Evolutionary conservation across 352 stramenopile species (phyloP).

Genomic region (Globisporangium paddicum): DNA sequence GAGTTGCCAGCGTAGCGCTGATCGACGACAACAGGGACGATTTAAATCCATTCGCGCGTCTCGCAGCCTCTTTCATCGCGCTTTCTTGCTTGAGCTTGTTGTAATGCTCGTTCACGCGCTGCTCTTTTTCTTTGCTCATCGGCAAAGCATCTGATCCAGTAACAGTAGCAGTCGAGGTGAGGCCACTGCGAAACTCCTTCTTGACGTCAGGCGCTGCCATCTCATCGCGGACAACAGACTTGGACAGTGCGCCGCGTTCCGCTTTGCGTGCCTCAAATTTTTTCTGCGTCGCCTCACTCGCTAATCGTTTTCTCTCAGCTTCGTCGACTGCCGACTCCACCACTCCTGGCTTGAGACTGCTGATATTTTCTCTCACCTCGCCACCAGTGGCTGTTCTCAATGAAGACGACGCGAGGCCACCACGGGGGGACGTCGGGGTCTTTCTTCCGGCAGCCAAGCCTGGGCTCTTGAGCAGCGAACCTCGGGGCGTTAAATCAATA

Average conservation of each 20-base stretch:
- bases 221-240: slow-evolving; percentile 7
- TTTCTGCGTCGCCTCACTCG: slow-evolving; percentile 23
- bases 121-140: slow-evolving; percentile 36
- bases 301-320: slow-evolving; percentile 29
- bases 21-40: slow-evolving; percentile 49
- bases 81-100: slow-evolving; percentile 55
- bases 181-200: slow-evolving; percentile 4
- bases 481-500: slow-evolving; percentile 2
- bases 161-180: not conserved
- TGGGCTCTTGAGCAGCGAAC: slow-evolving; percentile 10
- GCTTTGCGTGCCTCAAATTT: slow-evolving; percentile 41
- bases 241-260: slow-evolving; percentile 15
- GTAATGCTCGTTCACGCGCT: slow-evolving; percentile 49
- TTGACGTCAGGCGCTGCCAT: not conserved
- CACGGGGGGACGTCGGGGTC: not conserved
- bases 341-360: not conserved
- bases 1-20: slow-evolving; percentile 9
- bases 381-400: slow-evolving; percentile 13
- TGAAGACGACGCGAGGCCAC: slow-evolving; percentile 6
- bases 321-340: slow-evolving; percentile 19
- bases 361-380: slow-evolving; percentile 15
- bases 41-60: slow-evolving; percentile 37
- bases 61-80: slow-evolving; percentile 27
- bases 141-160: slow-evolving; percentile 6
- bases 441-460: not conserved